A percentile compares a stretch with the other conserved stretches of the same genome.
Evolutionary conservation across 1,139 yeast species (phyloP).

Genomic region (Blastobotrys indianensis): DNA sequence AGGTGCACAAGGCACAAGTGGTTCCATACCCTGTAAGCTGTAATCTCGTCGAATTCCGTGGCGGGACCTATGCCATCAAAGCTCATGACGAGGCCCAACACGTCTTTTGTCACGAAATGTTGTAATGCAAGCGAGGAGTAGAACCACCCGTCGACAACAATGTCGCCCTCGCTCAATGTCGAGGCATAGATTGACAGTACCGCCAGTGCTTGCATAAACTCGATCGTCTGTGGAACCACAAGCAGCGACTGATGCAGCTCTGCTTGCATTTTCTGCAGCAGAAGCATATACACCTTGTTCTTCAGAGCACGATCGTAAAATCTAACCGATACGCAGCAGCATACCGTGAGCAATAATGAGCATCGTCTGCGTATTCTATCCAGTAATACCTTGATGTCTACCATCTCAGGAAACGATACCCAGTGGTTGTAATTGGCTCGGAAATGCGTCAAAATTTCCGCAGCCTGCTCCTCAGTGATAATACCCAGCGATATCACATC

Average conservation of each 20-base stretch:
- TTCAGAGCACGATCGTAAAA: constrained; percentile 42
- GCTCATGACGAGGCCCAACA: constrained; percentile 33
- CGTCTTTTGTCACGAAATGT: constrained; percentile 48
- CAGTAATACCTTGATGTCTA: constrained; percentile 47
- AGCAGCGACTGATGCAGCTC: constrained; percentile 46
- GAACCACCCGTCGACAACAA: constrained; percentile 55
- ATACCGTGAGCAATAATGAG: constrained; percentile 58
- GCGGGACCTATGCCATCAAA: constrained; percentile 34
- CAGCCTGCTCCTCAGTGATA: constrained; percentile 45
- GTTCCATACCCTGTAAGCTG: constrained; percentile 61
- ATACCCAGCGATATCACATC: constrained; percentile 48
- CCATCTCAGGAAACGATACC: constrained; percentile 63
- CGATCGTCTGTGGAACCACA: constrained; percentile 43
- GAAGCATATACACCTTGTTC: constrained; percentile 33
- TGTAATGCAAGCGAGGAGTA: constrained; percentile 54
- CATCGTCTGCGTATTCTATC: constrained; percentile 49
- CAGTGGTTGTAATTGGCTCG: constrained; percentile 68
- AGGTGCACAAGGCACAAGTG: constrained; percentile 67
- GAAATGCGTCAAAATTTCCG: constrained; percentile 51
- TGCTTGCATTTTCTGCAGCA: constrained; percentile 34
- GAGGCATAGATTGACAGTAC: constrained; percentile 56
- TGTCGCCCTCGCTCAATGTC: constrained; percentile 48
- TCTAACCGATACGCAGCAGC: constrained; percentile 57
- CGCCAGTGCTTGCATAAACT: constrained; percentile 60
- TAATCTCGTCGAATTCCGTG: constrained; percentile 46